Evolutionary conservation across 2,329 filamentous ascomycete genomes (phyloP).

Genomic region (Pseudocercospora musae): DNA sequence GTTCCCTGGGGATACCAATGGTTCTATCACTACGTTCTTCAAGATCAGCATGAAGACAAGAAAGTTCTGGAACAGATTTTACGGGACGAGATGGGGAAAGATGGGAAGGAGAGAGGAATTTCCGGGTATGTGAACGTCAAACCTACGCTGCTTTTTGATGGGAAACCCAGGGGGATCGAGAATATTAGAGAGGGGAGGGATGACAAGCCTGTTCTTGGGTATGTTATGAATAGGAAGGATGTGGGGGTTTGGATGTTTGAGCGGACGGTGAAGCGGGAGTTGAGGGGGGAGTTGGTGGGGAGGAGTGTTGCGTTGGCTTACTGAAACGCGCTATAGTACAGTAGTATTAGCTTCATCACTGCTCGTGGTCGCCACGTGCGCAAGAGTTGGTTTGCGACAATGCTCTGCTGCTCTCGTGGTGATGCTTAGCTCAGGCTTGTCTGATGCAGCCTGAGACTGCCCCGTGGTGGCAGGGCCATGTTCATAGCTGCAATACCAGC

Average conservation of each 20-base stretch:
- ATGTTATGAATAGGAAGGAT: constrained; percentile 38
- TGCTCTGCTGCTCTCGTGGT: too few species aligned
- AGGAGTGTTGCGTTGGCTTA: constrained; percentile 38
- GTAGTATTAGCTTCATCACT: too few species aligned
- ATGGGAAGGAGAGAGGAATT: constrained; percentile 23
- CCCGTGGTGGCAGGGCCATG: too few species aligned
- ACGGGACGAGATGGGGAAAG: constrained; percentile 23
- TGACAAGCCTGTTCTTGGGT: constrained; percentile 38
- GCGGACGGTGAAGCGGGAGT: constrained; percentile 29
- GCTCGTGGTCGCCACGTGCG: too few species aligned
- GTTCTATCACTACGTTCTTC: constrained; percentile 38
- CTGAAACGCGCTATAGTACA: constrained; percentile 12
- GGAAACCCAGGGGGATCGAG: constrained; percentile 26
- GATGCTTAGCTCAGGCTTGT: too few species aligned
- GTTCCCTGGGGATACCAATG: constrained; percentile 35
- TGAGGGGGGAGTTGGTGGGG: constrained; percentile 31
- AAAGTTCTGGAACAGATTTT: constrained; percentile 36
- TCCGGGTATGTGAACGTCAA: constrained; percentile 36
- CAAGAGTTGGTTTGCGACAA: too few species aligned
- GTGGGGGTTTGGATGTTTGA: constrained; percentile 42
- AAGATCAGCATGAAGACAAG: constrained; percentile 42
- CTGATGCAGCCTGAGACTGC: too few species aligned
- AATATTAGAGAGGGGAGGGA: constrained; percentile 35
- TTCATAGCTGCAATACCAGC: not conserved
- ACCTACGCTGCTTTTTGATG: constrained; percentile 39